A percentile compares a stretch with the other conserved stretches of the same genome.
Conservation (phyloP, 106 monocot species). For the Gastrodia elata region DNA sequence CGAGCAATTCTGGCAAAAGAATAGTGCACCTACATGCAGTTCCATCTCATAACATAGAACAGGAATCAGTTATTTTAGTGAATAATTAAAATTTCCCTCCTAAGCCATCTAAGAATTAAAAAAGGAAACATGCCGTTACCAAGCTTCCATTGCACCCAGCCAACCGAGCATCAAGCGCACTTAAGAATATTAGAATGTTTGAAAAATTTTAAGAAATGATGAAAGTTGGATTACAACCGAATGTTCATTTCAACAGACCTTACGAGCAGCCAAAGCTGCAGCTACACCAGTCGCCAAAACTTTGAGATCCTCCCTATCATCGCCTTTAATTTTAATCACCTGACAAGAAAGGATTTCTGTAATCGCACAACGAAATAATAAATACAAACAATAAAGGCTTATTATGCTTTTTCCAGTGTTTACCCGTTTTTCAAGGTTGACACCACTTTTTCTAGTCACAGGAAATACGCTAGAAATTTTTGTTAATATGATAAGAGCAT, state of each 20-base stretch:
- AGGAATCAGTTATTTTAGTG: too few relatives aligned
- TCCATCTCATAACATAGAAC: too few relatives aligned
- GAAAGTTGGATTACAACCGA: background rate
- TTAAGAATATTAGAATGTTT: background rate
- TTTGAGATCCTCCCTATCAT: slow-evolving; percentile 95
- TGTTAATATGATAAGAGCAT: slow-evolving; percentile 87
- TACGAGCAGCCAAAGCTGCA: slow-evolving; percentile 93
- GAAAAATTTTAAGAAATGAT: background rate
- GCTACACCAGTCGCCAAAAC: slow-evolving; percentile 96
- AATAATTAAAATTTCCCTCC: too few relatives aligned
- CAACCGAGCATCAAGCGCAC: too few relatives aligned
- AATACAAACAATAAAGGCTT: background rate
- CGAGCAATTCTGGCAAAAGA: too few relatives aligned
- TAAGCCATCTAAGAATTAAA: too few relatives aligned
- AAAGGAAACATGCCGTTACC: too few relatives aligned
- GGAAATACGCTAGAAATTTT: slow-evolving; percentile 96
- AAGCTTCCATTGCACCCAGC: too few relatives aligned
- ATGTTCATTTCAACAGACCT: slow-evolving; percentile 30
- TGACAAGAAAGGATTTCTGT: slow-evolving; percentile 10
- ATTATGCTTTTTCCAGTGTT: background rate
- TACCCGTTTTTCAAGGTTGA: slow-evolving; percentile 94
- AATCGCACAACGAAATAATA: background rate
- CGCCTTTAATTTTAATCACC: slow-evolving; percentile 85
- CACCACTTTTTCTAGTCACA: slow-evolving; percentile 75
- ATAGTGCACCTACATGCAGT: too few relatives aligned